These are phyloP conservation scores for Bisporella sp. DNA, from an alignment of 2,329 filamentous ascomycete species.

Conservation along the genomic window DNA sequence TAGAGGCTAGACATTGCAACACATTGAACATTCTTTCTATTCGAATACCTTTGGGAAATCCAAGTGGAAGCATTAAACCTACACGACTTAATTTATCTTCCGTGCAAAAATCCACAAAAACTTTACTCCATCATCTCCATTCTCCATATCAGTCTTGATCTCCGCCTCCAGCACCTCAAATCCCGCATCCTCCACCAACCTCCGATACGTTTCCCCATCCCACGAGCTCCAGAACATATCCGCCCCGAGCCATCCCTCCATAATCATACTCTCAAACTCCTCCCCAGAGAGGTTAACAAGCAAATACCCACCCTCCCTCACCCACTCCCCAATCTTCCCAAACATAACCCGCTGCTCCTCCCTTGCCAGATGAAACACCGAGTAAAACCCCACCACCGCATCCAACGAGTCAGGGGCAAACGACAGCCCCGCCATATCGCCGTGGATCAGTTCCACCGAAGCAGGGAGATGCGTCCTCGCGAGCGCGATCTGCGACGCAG, in stretches of 20 bases:
- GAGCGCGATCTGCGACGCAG: conserved; percentile 30
- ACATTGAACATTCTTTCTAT: too few species aligned
- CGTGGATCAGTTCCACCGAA: conserved; percentile 11
- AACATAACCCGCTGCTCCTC: conserved; percentile 33
- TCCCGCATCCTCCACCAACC: conserved; percentile 1
- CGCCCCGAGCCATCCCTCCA: neutral
- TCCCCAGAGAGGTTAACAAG: conserved; percentile 29
- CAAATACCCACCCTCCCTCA: conserved; percentile 35
- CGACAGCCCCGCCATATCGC: conserved; percentile 35
- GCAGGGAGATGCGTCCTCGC: conserved; percentile 13
- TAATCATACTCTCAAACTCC: neutral
- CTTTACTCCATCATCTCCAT: conserved; percentile 3
- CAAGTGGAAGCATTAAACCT: too few species aligned
- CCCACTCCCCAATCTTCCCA: conserved; percentile 29
- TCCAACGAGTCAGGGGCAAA: conserved; percentile 29
- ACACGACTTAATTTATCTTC: neutral
- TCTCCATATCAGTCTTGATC: conserved; percentile 1
- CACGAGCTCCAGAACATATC: conserved; percentile 10
- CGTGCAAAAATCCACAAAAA: conserved; percentile 8
- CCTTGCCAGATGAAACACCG: conserved; percentile 36
- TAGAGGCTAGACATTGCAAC: too few species aligned
- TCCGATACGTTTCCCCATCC: conserved; percentile 1
- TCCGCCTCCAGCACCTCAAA: conserved; percentile 1
- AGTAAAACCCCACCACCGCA: conserved; percentile 36
- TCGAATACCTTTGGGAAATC: too few species aligned